Evolutionary conservation across 768 basidiomycete genomes (phyloP).

Genomic region (Dacryopinax primogenitus): DNA sequence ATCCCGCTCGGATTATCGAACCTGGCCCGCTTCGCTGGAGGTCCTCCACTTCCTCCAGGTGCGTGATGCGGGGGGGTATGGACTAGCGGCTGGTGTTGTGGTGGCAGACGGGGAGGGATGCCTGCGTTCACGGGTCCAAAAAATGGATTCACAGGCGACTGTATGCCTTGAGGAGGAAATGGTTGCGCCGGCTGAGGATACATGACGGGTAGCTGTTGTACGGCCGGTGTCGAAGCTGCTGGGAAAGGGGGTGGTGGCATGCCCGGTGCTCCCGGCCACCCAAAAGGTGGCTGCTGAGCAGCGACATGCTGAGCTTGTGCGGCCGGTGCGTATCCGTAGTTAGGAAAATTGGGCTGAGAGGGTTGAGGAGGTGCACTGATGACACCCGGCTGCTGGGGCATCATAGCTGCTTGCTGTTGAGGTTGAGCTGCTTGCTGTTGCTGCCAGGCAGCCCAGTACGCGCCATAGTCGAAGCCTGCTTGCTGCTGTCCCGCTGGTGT

Average conservation of each 20-base stretch:
- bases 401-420: constrained; percentile 18
- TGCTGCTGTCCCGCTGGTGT: constrained; percentile 13
- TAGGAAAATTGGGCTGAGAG: constrained; percentile 4
- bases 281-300: background rate
- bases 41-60: constrained; percentile 24
- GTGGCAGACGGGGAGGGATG: constrained; percentile 33
- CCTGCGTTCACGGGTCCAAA: constrained; percentile 33
- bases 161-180: constrained; percentile 27
- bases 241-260: background rate
- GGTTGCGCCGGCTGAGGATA: constrained; percentile 13
- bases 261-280: background rate
- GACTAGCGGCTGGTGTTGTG: constrained; percentile 33
- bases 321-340: constrained; percentile 1
- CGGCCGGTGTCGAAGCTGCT: background rate
- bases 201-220: constrained; percentile 6
- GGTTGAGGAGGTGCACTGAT: constrained; percentile 17
- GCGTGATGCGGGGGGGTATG: constrained; percentile 64
- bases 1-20: constrained; percentile 66
- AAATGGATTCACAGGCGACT: constrained; percentile 28
- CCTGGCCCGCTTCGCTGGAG: constrained; percentile 81
- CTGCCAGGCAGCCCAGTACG: constrained; percentile 53
- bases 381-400: constrained; percentile 15
- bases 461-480: constrained; percentile 56
- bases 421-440: constrained; percentile 28
- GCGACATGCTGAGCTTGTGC: constrained; percentile 7